Base-by-base conservation (phyloP, 2,329 filamentous ascomycete species). In the Pseudopyrenochaeta lycopersici region DNA sequence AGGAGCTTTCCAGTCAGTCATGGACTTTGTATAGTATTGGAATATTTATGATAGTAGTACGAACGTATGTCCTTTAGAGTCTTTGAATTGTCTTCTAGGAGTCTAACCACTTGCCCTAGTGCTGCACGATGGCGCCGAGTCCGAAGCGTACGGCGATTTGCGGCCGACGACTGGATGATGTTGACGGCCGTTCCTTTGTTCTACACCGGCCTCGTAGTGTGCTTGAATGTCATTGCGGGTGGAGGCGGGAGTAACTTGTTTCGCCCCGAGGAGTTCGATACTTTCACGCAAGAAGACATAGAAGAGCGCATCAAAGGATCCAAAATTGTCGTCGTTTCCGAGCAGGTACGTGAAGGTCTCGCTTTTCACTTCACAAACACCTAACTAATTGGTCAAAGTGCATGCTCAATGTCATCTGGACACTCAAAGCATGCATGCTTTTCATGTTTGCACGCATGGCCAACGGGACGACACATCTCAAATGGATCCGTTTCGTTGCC, bases 381-480 rank as follows among this genome's bases (percentile, higher is more conserved):
- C 29, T 15, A 15, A 38, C 56, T 66, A 23, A 67, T 43, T 1
- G 20, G 18, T 79, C 88, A 81, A 83, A 63, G 88, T 90, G 76
- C 76, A 88, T 90, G 76, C 76, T 88, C 15, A 76, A 85, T 46
- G 81, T 82, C 9, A 83, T 84, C 27, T 87, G 83, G 81, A 71
- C 77, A 0, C 77, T 85, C 58, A 88, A 88, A 67, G 71, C 76
- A 7, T 87, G 84, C 62, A 75, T 88, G 57, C 66, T 88, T 30
- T 72, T 86, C 56, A 80, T 87, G 77, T 87, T 85, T 60, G 76
- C 80, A 58, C 82, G 84, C 39, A 74, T 87, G 54, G 84, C 83
- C 0, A 77, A 77, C 47, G 82, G 80, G 52, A 74, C 83, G 33
- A 60, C 50, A 10, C 55, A 68, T 3, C 79, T 85, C 46, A 63